These are phyloP conservation scores for Alternaria sp. DNA, from an alignment of 2,329 filamentous ascomycete species.

Conservation along the genomic window DNA sequence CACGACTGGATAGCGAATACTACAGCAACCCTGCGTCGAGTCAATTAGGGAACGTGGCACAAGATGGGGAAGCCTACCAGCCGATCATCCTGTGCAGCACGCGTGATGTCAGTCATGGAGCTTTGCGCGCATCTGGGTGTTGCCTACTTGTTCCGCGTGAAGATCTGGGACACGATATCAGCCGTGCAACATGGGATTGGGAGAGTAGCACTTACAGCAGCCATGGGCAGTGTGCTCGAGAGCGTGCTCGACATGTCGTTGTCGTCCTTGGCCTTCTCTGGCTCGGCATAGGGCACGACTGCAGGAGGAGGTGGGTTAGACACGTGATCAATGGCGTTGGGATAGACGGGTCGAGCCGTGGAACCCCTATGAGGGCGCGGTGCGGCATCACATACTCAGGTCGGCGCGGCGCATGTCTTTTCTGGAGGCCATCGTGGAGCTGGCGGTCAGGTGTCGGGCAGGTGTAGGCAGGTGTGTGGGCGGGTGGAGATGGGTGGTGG, in stretches of 20 bases:
- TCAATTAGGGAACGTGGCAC: conserved; percentile 17
- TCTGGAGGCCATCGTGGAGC: conserved; percentile 65
- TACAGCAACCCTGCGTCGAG: conserved; percentile 67
- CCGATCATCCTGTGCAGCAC: conserved; percentile 63
- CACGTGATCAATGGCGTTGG: conserved; percentile 34
- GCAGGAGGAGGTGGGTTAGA: conserved; percentile 17
- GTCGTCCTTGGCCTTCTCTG: conserved; percentile 67
- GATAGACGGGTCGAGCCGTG: neutral
- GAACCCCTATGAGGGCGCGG: conserved; percentile 5
- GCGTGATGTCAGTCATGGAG: conserved; percentile 22
- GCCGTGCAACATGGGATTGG: conserved; percentile 26
- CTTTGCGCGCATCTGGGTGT: conserved; percentile 6
- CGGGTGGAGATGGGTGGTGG: conserved; percentile 16
- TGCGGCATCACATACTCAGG: conserved; percentile 64
- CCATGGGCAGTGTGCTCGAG: conserved; percentile 88
- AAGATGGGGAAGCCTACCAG: conserved; percentile 55
- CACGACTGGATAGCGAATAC: conserved; percentile 77
- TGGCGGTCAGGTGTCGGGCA: conserved; percentile 14
- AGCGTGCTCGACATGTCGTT: conserved; percentile 74
- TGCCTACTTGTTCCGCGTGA: conserved; percentile 81
- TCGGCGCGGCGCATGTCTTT: conserved; percentile 79
- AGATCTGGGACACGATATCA: conserved; percentile 65
- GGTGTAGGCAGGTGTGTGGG: conserved; percentile 10
- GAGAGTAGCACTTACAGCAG: conserved; percentile 64
- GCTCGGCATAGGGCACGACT: conserved; percentile 91